Evolutionary conservation across 768 basidiomycete genomes (phyloP).

Genomic region (Termitomyces sp.): DNA sequence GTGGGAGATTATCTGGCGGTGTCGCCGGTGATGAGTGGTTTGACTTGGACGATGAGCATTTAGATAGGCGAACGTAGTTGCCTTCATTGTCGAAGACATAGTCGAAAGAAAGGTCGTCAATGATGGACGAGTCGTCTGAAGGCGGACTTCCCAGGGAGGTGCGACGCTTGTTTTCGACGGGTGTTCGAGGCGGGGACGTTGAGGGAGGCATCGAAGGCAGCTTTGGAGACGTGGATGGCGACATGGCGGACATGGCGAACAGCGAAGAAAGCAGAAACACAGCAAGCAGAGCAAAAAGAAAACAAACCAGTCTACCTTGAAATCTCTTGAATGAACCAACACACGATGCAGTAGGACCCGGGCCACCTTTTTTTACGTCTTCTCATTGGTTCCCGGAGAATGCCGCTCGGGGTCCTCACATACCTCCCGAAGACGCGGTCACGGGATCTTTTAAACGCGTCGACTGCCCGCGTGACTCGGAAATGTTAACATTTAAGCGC

Average conservation of each 20-base stretch:
- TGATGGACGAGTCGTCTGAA: constrained; percentile 56
- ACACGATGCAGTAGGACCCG: constrained; percentile 31
- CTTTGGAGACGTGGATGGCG: constrained; percentile 14
- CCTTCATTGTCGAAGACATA: constrained; percentile 54
- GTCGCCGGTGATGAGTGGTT: constrained; percentile 41
- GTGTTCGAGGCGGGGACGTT: constrained; percentile 36
- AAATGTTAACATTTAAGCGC: background rate
- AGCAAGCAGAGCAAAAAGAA: constrained; percentile 15
- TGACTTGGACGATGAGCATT: constrained; percentile 40
- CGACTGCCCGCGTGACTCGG: background rate
- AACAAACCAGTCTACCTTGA: constrained; percentile 5
- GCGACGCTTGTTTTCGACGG: constrained; percentile 25
- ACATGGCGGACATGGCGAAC: constrained; percentile 14
- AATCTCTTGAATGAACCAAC: constrained; percentile 8
- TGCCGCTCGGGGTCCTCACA: constrained; percentile 26
- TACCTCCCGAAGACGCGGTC: constrained; percentile 28
- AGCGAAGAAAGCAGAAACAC: constrained; percentile 26
- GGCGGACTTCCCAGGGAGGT: constrained; percentile 27
- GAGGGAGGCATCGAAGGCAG: constrained; percentile 18
- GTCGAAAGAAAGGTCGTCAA: constrained; percentile 63
- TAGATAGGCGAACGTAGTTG: constrained; percentile 51
- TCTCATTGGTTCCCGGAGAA: constrained; percentile 15
- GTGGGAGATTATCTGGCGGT: constrained; percentile 30
- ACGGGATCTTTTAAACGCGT: constrained; percentile 19
- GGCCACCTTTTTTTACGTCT: constrained; percentile 1